Base-by-base conservation (phyloP, 164 flowering plant species). In the Magnolia changhungtana region DNA sequence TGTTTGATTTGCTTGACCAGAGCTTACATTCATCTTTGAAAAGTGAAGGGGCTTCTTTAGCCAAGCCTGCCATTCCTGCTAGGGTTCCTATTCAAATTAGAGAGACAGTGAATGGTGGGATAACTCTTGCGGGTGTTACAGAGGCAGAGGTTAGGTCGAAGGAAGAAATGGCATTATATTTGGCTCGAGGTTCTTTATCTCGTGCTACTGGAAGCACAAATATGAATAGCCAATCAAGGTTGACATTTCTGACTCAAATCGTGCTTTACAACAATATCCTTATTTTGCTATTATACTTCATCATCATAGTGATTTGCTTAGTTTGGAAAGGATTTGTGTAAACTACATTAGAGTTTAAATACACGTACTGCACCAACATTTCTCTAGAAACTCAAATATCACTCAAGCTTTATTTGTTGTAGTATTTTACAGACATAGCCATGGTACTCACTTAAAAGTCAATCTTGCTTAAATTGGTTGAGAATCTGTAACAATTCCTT, bases 181-280 rank as follows among this genome's bases (percentile, higher is more conserved):
- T 96, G 18, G 86, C 89, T 1, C 89, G 89, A 10, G 99, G 99
- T 69, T 93, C 99, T 23, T 37, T 90, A 16, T 76, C 90, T 74
- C 97, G 99, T 71, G 99, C 99, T 10, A 96, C 99, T 16, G 99
- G 88, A 52, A 93, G 99, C 77, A 96, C 99, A 6, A 96, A 96
- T 58, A 96, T 96, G 99, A 96, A 96, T 74, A 92, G 93, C 67
- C 97, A 96, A 76, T 96, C 99, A 52, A 94, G 99, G 99, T 96
- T 24, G 9, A 10, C 7, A n/a, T 59, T 71, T 65, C 65, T 55
- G 13, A 55, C 13, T 55, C 3, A 55, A 55, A 55, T 2, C 61
- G 1, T 13, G 16, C 61, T 55, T 16, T 55, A 11, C 45, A 16
- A 55, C 18, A 11, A 11, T 55, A 55, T 55, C 10, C 18, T 55